Evolutionary conservation across 202 grass and related monocot genomes (phyloP).

Genomic region (Bolboschoenoplectus hybrid): DNA sequence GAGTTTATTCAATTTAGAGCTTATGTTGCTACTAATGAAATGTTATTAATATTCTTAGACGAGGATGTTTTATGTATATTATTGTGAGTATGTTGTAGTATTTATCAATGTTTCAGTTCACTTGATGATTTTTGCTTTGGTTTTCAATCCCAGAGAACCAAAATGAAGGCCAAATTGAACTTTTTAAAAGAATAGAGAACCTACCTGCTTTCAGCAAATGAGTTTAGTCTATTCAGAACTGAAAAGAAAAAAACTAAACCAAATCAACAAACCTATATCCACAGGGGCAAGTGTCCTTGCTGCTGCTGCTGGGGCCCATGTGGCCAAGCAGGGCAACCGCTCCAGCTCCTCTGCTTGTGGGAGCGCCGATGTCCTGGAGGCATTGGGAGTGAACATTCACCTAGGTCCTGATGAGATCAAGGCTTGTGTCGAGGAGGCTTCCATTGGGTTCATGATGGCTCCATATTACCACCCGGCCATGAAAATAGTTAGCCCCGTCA

Average conservation of each 20-base stretch:
- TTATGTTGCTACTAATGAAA: too few relatives aligned
- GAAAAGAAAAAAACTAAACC: background rate
- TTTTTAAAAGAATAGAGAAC: slow-evolving; percentile 1
- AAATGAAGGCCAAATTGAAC: background rate
- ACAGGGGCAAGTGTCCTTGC: slow-evolving; percentile 76
- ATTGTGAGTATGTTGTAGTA: background rate
- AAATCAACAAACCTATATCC: background rate
- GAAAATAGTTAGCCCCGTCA: slow-evolving; percentile 87
- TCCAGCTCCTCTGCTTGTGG: slow-evolving; percentile 91
- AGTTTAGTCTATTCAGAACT: background rate
- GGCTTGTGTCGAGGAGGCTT: slow-evolving; percentile 74
- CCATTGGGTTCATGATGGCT: slow-evolving; percentile 99
- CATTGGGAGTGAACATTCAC: slow-evolving; percentile 80
- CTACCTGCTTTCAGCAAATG: background rate
- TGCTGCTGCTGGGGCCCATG: slow-evolving; percentile 79
- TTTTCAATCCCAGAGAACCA: background rate
- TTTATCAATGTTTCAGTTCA: background rate
- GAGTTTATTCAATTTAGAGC: too few relatives aligned
- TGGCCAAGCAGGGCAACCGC: slow-evolving; percentile 66
- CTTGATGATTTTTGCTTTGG: background rate
- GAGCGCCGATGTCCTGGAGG: slow-evolving; percentile 89
- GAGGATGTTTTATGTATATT: background rate
- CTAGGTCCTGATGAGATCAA: slow-evolving; percentile 78
- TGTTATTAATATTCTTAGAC: too few relatives aligned
- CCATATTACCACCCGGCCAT: slow-evolving; percentile 95